phyloP scores from a whole-genome alignment of 2,329 filamentous ascomycete species.

The Thelonectria rubi region DNA sequence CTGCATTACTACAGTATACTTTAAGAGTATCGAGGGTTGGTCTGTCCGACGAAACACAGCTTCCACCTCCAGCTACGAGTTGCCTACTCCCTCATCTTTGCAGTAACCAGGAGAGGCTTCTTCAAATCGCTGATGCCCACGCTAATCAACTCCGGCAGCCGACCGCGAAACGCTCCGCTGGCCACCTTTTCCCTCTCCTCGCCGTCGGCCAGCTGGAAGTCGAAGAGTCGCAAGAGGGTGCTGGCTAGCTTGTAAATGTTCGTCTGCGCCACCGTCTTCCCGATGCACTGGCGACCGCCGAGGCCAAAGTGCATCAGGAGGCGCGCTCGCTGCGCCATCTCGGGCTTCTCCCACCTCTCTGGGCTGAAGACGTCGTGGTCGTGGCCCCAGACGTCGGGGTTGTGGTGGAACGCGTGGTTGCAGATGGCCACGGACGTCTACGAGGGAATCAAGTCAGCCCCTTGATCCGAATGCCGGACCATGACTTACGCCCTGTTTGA shows the following conservation, averaged over 20 bases:
- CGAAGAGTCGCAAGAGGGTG: conserved; percentile 21
- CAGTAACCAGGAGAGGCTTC: conserved; percentile 15
- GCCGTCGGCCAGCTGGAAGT: conserved; percentile 23
- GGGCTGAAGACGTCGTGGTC: conserved; percentile 27
- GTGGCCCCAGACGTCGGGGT: conserved; percentile 23
- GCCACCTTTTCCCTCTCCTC: conserved; percentile 13
- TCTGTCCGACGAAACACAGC: no score
- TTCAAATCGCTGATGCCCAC: conserved; percentile 24
- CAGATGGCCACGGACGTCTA: conserved; percentile 27
- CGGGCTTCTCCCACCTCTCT: conserved; percentile 15
- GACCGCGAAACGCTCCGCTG: conserved; percentile 11
- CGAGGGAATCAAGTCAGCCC: background rate
- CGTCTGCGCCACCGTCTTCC: conserved; percentile 26
- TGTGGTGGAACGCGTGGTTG: conserved; percentile 29
- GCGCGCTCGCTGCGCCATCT: conserved; percentile 14
- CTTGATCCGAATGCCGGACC: background rate
- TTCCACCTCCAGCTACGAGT: background rate
- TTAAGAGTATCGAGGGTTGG: no score
- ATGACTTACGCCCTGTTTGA: conserved; percentile 24
- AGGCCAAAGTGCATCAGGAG: conserved; percentile 29
- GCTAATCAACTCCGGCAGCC: conserved; percentile 18
- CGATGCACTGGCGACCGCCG: conserved; percentile 29
- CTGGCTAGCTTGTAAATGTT: conserved; percentile 27
- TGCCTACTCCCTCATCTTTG: conserved; percentile 4
- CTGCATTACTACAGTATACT: no score